Conservation (phyloP, 805 yeast species). For the Saccharomycopsis capsularis region DNA sequence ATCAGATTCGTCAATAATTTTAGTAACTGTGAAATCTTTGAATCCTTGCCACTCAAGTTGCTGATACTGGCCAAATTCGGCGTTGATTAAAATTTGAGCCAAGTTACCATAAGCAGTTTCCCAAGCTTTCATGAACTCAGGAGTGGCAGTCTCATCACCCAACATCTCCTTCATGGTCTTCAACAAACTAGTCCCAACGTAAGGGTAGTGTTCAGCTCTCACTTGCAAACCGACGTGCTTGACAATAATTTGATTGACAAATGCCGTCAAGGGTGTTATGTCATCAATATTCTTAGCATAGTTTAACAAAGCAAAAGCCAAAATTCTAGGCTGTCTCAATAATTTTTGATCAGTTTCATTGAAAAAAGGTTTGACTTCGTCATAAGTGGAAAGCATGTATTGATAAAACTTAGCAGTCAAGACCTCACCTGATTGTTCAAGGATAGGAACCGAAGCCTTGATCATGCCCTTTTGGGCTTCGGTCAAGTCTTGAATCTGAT, state of each 20-base stretch:
- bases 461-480: slow-evolving; percentile 30
- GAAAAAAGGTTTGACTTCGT: slow-evolving; percentile 53
- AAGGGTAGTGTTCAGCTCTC: slow-evolving; percentile 56
- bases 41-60: slow-evolving; percentile 50
- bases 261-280: slow-evolving; percentile 42
- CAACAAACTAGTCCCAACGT: slow-evolving; percentile 54
- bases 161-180: slow-evolving; percentile 47
- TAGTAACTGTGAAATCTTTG: slow-evolving; percentile 41
- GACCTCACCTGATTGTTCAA: slow-evolving; percentile 47
- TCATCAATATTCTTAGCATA: slow-evolving; percentile 62
- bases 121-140: slow-evolving; percentile 57
- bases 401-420: slow-evolving; percentile 50
- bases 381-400: slow-evolving; percentile 46
- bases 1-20: slow-evolving; percentile 37
- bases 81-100: slow-evolving; percentile 52
- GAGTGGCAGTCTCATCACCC: slow-evolving; percentile 53
- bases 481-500: slow-evolving; percentile 29
- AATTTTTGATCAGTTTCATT: slow-evolving; percentile 50
- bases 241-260: slow-evolving; percentile 52
- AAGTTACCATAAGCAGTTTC: slow-evolving; percentile 54
- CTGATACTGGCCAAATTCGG: slow-evolving; percentile 44
- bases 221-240: slow-evolving; percentile 64
- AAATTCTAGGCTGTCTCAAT: slow-evolving; percentile 53
- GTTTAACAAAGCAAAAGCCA: slow-evolving; percentile 53
- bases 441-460: slow-evolving; percentile 47